Evolutionary conservation across 1,284 basidiomycete genomes (phyloP), one percentile per base, ranked within the genome.

Genomic region (Kalmanozyma brasiliensis): DNA sequence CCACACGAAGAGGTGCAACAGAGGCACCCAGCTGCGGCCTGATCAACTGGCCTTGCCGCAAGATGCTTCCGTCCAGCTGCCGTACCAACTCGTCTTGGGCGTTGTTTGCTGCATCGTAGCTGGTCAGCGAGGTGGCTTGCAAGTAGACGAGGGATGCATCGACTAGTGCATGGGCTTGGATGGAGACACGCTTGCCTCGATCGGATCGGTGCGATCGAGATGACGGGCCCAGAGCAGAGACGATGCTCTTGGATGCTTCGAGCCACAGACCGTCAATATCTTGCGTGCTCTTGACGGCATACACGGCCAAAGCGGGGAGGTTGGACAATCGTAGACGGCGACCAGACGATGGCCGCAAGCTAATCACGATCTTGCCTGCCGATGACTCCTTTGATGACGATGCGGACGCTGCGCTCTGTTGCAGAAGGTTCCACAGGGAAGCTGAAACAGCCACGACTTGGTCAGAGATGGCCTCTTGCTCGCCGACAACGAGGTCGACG

Each of bases 91-190:
- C 52, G n/a, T 51, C 64, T 33, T 70, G 57, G 20, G 37, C 34
- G 14, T 22, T 24, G 32, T 52, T 32, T 5, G 70, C 65, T 19
- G 56, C 42, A 7, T 64, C 52, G 30, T 67, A 73, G 51, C 63
- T 65, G 16, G 41, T 40, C n/a, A 19, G 26, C 17, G 63, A 62
- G 4, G 61, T 55, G 16, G 76, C 74, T 29, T 63, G 56, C 9
- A 79, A 58, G 47, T 72, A 75, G 13, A 70, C 66, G 22, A 64
- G 47, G 5, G 70, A 60, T 20, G 64, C 71, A 33, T 58, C 37
- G 23, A 80, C 41, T 8, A 53, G 44, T 17, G 64, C 41, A 36
- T 52, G 60, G 2, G 14, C 22, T 42, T 60, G 55, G 11, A 69
- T 33, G 32, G 16, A 14, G n/a, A 64, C 44, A 20, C 41, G 56